Evolutionary conservation across 306 rosid species (phyloP).

Genomic region (Pterocarpus santalinus): DNA sequence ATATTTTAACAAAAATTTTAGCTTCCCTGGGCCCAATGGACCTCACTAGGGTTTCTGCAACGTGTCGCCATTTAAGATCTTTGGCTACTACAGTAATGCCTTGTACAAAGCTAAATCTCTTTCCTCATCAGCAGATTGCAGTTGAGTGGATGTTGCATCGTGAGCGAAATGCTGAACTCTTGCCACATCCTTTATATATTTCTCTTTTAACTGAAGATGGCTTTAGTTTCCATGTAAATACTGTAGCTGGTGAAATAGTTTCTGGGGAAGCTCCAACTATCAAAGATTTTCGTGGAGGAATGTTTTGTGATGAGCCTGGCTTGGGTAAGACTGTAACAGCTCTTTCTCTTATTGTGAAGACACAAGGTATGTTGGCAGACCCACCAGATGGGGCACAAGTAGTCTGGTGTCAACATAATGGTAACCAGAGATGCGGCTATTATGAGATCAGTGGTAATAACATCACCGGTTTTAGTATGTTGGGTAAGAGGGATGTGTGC

Average conservation of each 20-base stretch:
- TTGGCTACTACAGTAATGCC: conserved; percentile 84
- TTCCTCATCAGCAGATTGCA: conserved; percentile 93
- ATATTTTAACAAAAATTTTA: conserved; percentile 69
- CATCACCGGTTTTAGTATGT: conserved; percentile 44
- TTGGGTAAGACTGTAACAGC: conserved; percentile 97
- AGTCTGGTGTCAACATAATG: conserved; percentile 79
- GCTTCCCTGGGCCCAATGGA: conserved; percentile 68
- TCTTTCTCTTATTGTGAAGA: conserved; percentile 86
- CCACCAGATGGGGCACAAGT: conserved; percentile 77
- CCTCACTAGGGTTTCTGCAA: conserved; percentile 76
- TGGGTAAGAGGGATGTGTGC: conserved; percentile 58
- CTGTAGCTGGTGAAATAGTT: conserved; percentile 85
- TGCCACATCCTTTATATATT: conserved; percentile 79
- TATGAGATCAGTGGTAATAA: conserved; percentile 74
- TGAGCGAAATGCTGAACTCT: conserved; percentile 69
- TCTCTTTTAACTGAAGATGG: conserved; percentile 81
- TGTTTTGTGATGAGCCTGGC: conserved; percentile 99
- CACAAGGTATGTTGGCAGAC: conserved; percentile 77
- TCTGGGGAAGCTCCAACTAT: conserved; percentile 72
- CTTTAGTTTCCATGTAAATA: conserved; percentile 69
- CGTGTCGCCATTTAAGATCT: conserved; percentile 79
- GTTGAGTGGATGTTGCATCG: conserved; percentile 98
- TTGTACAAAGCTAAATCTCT: conserved; percentile 83
- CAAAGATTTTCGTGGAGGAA: conserved; percentile 90
- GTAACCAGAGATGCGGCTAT: conserved; percentile 81